These are phyloP conservation scores for Calonectria fujianensis DNA, from an alignment of 2,329 filamentous ascomycete genomes.

Conservation along the genomic window DNA sequence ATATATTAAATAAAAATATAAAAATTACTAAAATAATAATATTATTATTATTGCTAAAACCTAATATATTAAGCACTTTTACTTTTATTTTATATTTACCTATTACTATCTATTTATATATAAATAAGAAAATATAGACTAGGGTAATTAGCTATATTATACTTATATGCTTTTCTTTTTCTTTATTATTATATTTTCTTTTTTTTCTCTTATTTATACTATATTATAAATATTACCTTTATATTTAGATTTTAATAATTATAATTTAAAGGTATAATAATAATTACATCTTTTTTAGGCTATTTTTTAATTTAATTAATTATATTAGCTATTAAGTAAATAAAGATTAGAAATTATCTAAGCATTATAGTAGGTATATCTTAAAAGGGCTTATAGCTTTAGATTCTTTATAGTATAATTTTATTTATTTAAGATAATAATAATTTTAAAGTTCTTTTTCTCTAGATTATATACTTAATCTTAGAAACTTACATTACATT, in stretches of 20 bases:
- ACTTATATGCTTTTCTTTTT: too few relatives aligned
- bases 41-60: too few relatives aligned
- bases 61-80: too few relatives aligned
- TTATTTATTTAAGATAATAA: too few relatives aligned
- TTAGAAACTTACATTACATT: neutral
- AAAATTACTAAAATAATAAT: too few relatives aligned
- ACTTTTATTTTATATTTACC: too few relatives aligned
- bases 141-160: too few relatives aligned
- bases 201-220: too few relatives aligned
- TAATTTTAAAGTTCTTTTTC: neutral
- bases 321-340: neutral
- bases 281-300: neutral
- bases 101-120: too few relatives aligned
- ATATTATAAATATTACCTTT: neutral
- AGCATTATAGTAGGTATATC: neutral
- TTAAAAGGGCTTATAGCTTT: neutral
- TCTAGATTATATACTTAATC: neutral
- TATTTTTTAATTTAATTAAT: neutral
- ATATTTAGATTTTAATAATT: constrained; percentile 10
- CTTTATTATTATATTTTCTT: too few relatives aligned
- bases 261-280: neutral
- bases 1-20: too few relatives aligned
- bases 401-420: neutral
- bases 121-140: too few relatives aligned
- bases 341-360: neutral